phyloP scores from a whole-genome alignment of 805 yeast species.

The Dipodascopsis uninucleata region DNA sequence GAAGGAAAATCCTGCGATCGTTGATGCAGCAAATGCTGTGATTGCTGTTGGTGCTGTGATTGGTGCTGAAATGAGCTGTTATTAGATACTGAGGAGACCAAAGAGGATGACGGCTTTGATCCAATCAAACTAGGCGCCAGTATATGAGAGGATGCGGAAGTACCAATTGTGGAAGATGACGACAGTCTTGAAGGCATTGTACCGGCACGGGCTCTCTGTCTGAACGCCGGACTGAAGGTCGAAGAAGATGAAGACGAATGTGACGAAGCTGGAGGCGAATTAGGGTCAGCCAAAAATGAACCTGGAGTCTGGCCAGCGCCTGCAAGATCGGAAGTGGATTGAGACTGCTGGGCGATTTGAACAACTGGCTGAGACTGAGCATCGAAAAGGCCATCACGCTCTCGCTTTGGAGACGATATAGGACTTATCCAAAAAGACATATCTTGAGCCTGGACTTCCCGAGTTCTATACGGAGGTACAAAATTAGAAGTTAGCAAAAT shows the following conservation, averaged over 20 bases:
- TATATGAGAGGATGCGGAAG: constrained; percentile 32
- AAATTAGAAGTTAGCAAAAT: background rate
- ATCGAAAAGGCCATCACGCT: constrained; percentile 10
- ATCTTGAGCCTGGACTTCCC: constrained; percentile 16
- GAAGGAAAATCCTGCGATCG: no score
- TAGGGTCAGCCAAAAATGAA: no score
- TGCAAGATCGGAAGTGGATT: constrained; percentile 1
- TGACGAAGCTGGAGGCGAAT: constrained; percentile 3
- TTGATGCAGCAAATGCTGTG: no score
- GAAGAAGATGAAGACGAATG: constrained; percentile 10
- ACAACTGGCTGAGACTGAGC: background rate
- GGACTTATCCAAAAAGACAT: constrained; percentile 12
- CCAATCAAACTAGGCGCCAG: constrained; percentile 35
- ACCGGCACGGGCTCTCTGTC: constrained; percentile 70
- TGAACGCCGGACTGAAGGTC: constrained; percentile 30
- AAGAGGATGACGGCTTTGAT: no score
- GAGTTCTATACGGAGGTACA: constrained; percentile 13
- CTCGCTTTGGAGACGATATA: constrained; percentile 10
- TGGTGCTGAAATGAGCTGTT: no score
- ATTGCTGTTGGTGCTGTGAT: no score
- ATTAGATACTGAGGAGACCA: no score
- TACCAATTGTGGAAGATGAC: constrained; percentile 27
- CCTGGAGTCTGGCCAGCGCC: no score
- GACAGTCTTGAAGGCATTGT: constrained; percentile 65
- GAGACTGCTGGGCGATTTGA: constrained; percentile 2